Conservation (phyloP, 257 asterid species). For the Ajuga chamaepitys region DNA sequence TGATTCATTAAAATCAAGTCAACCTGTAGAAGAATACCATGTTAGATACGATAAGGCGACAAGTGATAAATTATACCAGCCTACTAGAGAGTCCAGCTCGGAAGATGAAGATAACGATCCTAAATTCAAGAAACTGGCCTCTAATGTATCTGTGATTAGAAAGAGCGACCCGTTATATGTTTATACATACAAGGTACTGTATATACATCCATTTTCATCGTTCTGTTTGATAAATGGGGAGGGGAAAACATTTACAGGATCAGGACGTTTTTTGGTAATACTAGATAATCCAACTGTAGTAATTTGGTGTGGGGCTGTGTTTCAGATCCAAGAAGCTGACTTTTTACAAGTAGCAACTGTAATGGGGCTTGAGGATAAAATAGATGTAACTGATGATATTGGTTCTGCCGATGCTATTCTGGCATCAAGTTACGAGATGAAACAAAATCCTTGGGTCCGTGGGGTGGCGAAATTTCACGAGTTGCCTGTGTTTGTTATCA, state of each 20-base stretch:
- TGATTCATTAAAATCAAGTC: slow-evolving; percentile 17
- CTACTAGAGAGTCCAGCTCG: slow-evolving; percentile 24
- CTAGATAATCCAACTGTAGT: background rate
- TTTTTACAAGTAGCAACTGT: slow-evolving; percentile 80
- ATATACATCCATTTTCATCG: slow-evolving; percentile 1
- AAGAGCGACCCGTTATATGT: slow-evolving; percentile 47
- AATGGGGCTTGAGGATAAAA: slow-evolving; percentile 83
- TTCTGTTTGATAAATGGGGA: background rate
- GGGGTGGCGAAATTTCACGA: slow-evolving; percentile 87
- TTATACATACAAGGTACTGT: slow-evolving; percentile 63
- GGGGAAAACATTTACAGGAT: background rate
- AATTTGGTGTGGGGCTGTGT: slow-evolving; percentile 3
- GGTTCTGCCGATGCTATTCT: slow-evolving; percentile 81
- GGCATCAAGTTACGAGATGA: slow-evolving; percentile 68
- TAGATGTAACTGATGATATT: slow-evolving; percentile 71
- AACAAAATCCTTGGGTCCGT: slow-evolving; percentile 89
- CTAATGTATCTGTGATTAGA: slow-evolving; percentile 24
- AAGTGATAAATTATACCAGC: slow-evolving; percentile 12
- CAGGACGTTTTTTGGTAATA: too few relatives aligned
- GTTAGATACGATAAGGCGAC: slow-evolving; percentile 19
- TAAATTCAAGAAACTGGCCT: slow-evolving; percentile 33
- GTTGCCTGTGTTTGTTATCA: slow-evolving; percentile 76
- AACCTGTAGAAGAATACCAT: slow-evolving; percentile 21
- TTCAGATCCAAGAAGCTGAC: slow-evolving; percentile 89
- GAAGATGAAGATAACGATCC: slow-evolving; percentile 34